phyloP scores from a whole-genome alignment of 2,329 filamentous ascomycete genomes.

The Ophiostoma himal-ulmi region DNA sequence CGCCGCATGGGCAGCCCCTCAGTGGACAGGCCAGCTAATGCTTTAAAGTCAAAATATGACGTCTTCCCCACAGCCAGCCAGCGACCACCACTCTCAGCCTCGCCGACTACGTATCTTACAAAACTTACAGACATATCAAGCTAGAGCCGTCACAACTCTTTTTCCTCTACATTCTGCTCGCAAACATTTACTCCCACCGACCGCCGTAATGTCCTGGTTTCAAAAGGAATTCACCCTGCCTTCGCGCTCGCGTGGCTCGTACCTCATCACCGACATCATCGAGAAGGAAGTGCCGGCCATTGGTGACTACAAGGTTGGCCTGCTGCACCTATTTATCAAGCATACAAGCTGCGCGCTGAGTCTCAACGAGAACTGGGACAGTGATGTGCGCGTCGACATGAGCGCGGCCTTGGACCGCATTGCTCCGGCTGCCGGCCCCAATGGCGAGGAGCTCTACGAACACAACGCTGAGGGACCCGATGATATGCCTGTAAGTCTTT shows the following conservation, averaged over 20 bases:
- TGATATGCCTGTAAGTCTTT: conserved; percentile 73
- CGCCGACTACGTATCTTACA: background rate
- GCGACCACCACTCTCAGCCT: conserved; percentile 4
- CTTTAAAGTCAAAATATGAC: background rate
- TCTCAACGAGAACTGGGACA: conserved; percentile 87
- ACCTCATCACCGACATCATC: conserved; percentile 80
- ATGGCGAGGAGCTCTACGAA: conserved; percentile 69
- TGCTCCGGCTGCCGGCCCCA: conserved; percentile 68
- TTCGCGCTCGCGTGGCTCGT: conserved; percentile 70
- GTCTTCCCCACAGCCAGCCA: conserved; percentile 12
- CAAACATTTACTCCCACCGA: background rate
- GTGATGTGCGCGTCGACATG: conserved; percentile 88
- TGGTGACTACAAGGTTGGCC: conserved; percentile 71
- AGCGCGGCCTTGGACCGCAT: conserved; percentile 87
- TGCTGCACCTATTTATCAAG: conserved; percentile 87
- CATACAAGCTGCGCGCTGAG: conserved; percentile 88
- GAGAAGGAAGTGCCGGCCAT: conserved; percentile 70
- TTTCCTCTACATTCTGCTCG: too few species aligned
- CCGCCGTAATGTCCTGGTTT: conserved; percentile 61
- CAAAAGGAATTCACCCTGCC: conserved; percentile 83
- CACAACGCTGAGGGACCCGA: conserved; percentile 81
- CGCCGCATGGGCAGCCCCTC: background rate
- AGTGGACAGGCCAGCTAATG: background rate
- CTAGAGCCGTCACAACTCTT: background rate
- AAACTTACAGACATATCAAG: background rate